Evolutionary conservation across 2,329 filamentous ascomycete species (phyloP), one percentile per base, ranked within the genome.

Genomic region (Ophiocordyceps camponoti-leonardi): DNA sequence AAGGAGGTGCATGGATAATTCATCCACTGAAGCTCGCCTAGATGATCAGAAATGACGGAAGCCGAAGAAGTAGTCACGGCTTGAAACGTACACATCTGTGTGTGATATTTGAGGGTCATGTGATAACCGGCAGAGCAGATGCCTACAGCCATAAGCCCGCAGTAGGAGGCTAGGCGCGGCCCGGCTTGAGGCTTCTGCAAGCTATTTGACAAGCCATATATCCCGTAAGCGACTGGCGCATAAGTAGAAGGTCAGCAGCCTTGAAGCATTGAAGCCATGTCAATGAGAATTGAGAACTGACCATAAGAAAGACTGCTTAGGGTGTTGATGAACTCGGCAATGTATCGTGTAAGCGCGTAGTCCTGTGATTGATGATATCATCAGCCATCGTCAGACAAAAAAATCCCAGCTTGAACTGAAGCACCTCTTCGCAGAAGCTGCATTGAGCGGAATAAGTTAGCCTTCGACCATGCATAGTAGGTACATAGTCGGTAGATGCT

Each of bases 281-380:
- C n/a, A n/a, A n/a, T n/a, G n/a, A n/a, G n/a, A n/a, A n/a, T n/a
- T n/a, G n/a, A n/a, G n/a, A 2, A 52, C 58, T 13, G 13, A 59
- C 58, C 56, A 44, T 61, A 68, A 4, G 59, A 50, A 0, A 64
- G 49, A 45, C 64, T 68, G 46, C 64, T 67, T 2, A 67, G 49
- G 1, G 64, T 67, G 47, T 68, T 68, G 50, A 67, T 61, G 35
- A 68, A 67, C 43, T 68, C 66, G 6, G 63, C 66, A 19, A 67
- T 54, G 30, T 64, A 67, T 19, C 61, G 54, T 10, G 65, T 67
- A 13, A 68, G 52, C 10, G 62, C 56, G 54, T 68, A 68, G 26
- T 61, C 58, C 58, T 59, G 35, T 20, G n/a, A n/a, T n/a, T n/a
- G n/a, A n/a, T n/a, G n/a, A n/a, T n/a, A n/a, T n/a, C n/a, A n/a